A percentile compares a stretch with the other conserved stretches of the same genome.
Evolutionary conservation across 257 asterid species (phyloP).

Genomic region (Linderniella brevidens): DNA sequence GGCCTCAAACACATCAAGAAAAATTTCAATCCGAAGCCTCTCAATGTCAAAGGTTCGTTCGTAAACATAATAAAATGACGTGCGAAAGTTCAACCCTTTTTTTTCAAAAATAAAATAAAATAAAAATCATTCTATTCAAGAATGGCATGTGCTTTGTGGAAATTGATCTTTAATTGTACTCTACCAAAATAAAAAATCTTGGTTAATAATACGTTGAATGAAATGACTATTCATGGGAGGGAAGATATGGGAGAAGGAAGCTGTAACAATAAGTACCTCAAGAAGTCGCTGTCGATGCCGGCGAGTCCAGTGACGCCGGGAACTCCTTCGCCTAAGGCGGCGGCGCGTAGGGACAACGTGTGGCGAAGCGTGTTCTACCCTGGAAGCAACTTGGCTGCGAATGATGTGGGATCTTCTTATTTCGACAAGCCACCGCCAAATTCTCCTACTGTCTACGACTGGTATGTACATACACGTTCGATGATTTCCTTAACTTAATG

Average conservation of each 20-base stretch:
- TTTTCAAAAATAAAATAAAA: no score
- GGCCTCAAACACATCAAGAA: constrained; percentile 77
- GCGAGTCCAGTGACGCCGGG: constrained; percentile 37
- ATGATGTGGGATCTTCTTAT: constrained; percentile 42
- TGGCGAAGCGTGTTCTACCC: constrained; percentile 99
- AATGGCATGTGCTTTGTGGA: no score
- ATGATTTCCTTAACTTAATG: background rate
- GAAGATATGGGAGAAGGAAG: constrained; percentile 18
- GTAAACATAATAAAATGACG: no score
- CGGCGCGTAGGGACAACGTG: constrained; percentile 52
- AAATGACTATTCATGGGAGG: no score
- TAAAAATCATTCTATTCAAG: no score
- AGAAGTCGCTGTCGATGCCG: constrained; percentile 54
- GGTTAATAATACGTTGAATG: no score
- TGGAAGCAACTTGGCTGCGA: constrained; percentile 80
- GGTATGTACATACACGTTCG: constrained; percentile 21
- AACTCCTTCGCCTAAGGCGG: constrained; percentile 50
- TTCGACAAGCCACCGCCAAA: constrained; percentile 84
- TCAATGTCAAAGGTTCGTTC: constrained; percentile 29
- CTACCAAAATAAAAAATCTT: no score
- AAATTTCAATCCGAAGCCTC: constrained; percentile 21
- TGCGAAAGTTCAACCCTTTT: no score
- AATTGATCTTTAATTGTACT: no score
- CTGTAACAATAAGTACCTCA: constrained; percentile 26
- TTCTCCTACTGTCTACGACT: constrained; percentile 91